These are phyloP conservation scores for Citrus hindsii DNA, from an alignment of 345 rosid genomes.

Conservation along the genomic window DNA sequence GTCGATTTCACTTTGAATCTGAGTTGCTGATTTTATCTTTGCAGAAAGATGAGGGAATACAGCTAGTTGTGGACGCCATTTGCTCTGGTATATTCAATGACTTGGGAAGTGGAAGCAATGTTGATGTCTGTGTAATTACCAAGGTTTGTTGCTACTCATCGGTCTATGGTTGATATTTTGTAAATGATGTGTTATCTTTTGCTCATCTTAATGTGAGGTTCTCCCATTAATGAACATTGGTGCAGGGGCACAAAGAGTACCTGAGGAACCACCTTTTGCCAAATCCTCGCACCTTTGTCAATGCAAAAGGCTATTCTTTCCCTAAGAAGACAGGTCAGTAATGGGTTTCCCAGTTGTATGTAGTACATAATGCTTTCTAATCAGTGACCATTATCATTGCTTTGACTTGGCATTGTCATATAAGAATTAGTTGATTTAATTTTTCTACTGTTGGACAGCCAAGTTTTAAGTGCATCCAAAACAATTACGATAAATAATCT, in stretches of 20 bases:
- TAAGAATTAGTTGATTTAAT: not conserved
- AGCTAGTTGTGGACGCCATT: constrained; percentile 65
- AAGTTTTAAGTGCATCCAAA: not conserved
- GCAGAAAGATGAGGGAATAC: constrained; percentile 76
- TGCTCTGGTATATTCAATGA: constrained; percentile 82
- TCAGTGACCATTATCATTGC: not conserved
- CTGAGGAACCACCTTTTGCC: constrained; percentile 75
- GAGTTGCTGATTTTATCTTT: constrained; percentile 4
- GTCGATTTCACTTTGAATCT: not conserved
- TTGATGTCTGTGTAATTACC: constrained; percentile 82
- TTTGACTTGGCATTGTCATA: not conserved
- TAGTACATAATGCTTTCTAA: not conserved
- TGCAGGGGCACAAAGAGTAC: constrained; percentile 71
- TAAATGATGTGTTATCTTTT: not conserved
- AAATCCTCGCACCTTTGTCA: constrained; percentile 68
- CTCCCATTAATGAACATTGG: constrained; percentile 9
- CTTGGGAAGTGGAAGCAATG: constrained; percentile 92
- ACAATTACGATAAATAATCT: not conserved
- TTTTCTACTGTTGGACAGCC: not conserved
- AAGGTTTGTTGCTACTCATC: constrained; percentile 42
- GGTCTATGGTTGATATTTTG: constrained; percentile 1
- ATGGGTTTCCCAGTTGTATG: not conserved
- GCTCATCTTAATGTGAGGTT: constrained; percentile 6
- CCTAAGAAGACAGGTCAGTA: constrained; percentile 67
- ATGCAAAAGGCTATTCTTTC: constrained; percentile 56